phyloP scores from a whole-genome alignment of 371 early-diverging fungal genomes.

The Mortierella sp. region DNA sequence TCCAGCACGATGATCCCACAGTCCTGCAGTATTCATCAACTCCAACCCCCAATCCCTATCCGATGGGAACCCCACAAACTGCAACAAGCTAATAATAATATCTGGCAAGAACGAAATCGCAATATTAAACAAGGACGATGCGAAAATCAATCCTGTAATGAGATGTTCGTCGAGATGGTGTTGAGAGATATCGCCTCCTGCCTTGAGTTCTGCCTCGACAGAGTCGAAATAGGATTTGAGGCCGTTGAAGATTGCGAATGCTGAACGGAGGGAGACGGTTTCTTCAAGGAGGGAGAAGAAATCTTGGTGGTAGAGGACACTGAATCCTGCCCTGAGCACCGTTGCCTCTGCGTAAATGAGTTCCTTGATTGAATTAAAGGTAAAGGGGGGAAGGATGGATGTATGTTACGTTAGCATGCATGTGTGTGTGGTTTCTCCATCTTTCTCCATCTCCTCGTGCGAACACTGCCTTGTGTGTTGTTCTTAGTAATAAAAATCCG shows the following conservation, averaged over 20 bases:
- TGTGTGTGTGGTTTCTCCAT: neutral
- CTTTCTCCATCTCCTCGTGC: neutral
- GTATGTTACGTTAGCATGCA: neutral
- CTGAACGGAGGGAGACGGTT: conserved; percentile 39
- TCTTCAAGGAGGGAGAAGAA: conserved; percentile 53
- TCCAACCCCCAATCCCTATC: conserved; percentile 53
- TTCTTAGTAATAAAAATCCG: neutral
- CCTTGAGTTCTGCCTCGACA: conserved; percentile 50
- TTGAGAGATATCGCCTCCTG: conserved; percentile 48
- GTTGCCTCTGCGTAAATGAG: conserved; percentile 52
- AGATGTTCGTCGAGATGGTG: conserved; percentile 49
- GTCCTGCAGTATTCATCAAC: conserved; percentile 44
- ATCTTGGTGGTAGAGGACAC: conserved; percentile 51
- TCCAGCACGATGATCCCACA: conserved; percentile 27
- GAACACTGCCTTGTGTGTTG: neutral
- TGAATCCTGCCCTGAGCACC: conserved; percentile 43
- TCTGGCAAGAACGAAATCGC: conserved; percentile 50
- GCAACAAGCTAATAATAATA: conserved; percentile 33
- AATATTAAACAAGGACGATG: conserved; percentile 44
- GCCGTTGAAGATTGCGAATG: conserved; percentile 52
- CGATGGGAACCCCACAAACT: conserved; percentile 51
- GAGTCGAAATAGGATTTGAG: conserved; percentile 43
- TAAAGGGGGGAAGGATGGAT: no score
- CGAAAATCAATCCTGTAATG: conserved; percentile 45
- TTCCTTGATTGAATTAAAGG: conserved; percentile 29